Conservation (phyloP, 345 rosid genomes). For the Eucalyptus albens region DNA sequence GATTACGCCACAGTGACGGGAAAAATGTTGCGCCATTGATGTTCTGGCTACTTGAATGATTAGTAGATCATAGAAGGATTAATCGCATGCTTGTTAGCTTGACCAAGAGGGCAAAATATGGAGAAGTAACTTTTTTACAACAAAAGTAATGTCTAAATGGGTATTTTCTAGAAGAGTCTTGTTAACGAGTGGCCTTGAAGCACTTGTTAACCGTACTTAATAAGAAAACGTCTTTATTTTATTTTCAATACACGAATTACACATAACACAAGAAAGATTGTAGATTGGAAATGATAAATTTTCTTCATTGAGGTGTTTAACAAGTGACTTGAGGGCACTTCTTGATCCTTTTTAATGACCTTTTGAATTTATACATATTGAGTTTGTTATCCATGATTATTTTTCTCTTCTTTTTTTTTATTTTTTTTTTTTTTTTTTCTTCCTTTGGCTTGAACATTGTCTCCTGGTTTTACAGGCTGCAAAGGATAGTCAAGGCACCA, state of each 20-base stretch:
- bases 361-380: neutral
- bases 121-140: neutral
- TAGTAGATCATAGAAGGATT: neutral
- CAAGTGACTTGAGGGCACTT: neutral
- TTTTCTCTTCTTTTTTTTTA: too few relatives aligned
- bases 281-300: neutral
- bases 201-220: neutral
- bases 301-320: neutral
- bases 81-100: neutral
- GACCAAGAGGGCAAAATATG: neutral
- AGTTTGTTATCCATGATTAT: neutral
- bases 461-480: slow-evolving; percentile 38
- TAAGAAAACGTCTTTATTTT: neutral
- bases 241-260: neutral
- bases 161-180: neutral
- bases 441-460: neutral
- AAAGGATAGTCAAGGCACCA: slow-evolving; percentile 13
- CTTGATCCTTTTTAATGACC: neutral
- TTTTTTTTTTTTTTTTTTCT: neutral
- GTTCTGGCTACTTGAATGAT: neutral
- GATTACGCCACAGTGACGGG: neutral
- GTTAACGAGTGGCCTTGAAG: neutral
- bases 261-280: neutral
- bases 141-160: neutral
- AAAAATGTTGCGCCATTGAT: neutral